Percentiles rank a stretch among this genome's conserved stretches.
Evolutionary conservation across 73 alveolate species (phyloP).

Genomic region (Breviolum minutum): DNA sequence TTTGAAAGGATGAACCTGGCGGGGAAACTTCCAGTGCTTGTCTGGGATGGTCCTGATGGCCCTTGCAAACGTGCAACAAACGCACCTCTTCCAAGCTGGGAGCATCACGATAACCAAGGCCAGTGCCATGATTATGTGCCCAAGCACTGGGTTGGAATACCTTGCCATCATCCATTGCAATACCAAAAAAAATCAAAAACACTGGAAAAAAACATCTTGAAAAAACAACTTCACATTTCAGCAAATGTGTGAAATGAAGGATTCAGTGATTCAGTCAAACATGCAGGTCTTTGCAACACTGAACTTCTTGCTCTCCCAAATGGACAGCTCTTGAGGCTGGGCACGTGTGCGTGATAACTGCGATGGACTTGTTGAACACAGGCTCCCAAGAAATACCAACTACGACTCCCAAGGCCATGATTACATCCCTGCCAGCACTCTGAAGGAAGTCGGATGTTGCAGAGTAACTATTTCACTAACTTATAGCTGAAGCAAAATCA

Average conservation of each 20-base stretch:
- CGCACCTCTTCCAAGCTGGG: slow-evolving; percentile 85
- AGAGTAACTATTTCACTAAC: not conserved
- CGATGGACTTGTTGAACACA: slow-evolving; percentile 47
- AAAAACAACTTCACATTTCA: not conserved
- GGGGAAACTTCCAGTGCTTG: not conserved
- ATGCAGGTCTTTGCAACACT: not conserved
- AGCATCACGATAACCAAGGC: slow-evolving; percentile 13
- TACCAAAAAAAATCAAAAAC: no score
- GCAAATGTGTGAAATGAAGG: not conserved
- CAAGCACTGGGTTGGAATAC: not conserved
- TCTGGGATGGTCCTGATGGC: not conserved
- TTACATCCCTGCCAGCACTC: slow-evolving; percentile 18
- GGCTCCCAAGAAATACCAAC: slow-evolving; percentile 78
- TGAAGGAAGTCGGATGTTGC: not conserved
- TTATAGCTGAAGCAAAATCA: no score
- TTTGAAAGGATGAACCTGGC: slow-evolving; percentile 71
- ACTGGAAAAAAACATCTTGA: not conserved
- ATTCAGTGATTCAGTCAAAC: not conserved
- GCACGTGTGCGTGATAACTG: slow-evolving; percentile 22
- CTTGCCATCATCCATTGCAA: not conserved
- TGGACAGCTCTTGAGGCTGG: not conserved
- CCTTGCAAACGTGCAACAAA: not conserved
- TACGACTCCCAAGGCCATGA: slow-evolving; percentile 50
- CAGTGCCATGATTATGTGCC: not conserved
- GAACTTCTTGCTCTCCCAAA: not conserved